phyloP scores from a whole-genome alignment of 192 early-diverging fungal genomes.

The Tieghemiomyces parasiticus region DNA sequence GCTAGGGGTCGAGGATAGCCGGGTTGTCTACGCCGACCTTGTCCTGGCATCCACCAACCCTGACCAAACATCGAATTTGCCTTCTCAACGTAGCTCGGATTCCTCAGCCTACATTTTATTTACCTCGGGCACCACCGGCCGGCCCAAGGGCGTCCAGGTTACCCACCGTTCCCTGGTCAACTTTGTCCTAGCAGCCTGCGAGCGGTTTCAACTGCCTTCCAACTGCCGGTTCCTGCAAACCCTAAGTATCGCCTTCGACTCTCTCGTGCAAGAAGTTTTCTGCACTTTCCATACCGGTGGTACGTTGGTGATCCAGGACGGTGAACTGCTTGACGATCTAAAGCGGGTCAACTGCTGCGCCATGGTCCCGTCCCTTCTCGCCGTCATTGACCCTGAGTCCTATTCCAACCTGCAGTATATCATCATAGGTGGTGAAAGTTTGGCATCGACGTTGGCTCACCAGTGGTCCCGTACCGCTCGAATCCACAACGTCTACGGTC shows the following conservation, averaged over 20 bases:
- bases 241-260: background rate
- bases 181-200: background rate
- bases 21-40: too few species aligned
- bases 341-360: background rate
- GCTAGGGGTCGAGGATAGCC: too few species aligned
- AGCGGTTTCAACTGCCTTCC: background rate
- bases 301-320: background rate
- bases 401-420: background rate
- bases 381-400: background rate
- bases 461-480: background rate
- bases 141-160: background rate
- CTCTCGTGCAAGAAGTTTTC: background rate
- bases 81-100: too few species aligned
- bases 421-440: background rate
- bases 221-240: background rate
- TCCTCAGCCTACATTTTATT: background rate
- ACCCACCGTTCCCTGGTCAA: background rate
- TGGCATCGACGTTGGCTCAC: background rate
- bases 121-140: constrained; percentile 6
- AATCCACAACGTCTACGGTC: background rate
- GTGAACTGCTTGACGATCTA: background rate
- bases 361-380: background rate
- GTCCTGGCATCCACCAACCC: too few species aligned
- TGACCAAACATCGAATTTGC: too few species aligned
- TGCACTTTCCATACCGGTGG: background rate